These are phyloP conservation scores for Anthostomella pinea DNA, from an alignment of 2,329 filamentous ascomycete species.

Conservation along the genomic window DNA sequence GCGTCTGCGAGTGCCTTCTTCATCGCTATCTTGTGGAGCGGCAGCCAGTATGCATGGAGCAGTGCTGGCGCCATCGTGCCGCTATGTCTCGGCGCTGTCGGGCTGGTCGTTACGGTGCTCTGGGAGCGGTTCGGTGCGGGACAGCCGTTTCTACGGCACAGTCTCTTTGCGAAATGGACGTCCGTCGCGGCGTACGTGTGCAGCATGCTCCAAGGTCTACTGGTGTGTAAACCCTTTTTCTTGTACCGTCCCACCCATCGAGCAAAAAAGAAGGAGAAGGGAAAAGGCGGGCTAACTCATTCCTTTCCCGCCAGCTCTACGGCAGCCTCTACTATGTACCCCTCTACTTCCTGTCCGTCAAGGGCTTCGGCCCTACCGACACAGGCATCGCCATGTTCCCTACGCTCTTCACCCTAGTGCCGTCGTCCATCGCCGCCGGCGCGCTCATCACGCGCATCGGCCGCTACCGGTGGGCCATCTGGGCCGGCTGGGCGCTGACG, in stretches of 20 bases:
- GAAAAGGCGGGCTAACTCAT: too few species aligned
- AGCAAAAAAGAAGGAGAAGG: too few species aligned
- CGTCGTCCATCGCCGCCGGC: constrained; percentile 15
- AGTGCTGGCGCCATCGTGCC: constrained; percentile 39
- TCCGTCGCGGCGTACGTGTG: constrained; percentile 30
- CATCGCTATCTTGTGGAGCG: constrained; percentile 42
- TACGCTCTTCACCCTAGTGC: constrained; percentile 13
- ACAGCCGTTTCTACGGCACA: constrained; percentile 30
- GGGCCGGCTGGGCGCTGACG: constrained; percentile 15
- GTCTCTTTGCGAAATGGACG: constrained; percentile 27
- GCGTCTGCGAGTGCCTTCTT: constrained; percentile 39
- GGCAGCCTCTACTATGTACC: constrained; percentile 12
- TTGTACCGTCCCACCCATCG: too few species aligned
- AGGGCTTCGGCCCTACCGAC: constrained; percentile 10
- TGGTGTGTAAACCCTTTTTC: too few species aligned
- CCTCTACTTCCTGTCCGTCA: constrained; percentile 21
- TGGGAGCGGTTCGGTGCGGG: constrained; percentile 35
- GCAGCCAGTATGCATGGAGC: constrained; percentile 42
- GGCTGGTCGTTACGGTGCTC: constrained; percentile 34
- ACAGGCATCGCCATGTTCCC: constrained; percentile 20
- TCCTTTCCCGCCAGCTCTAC: too few species aligned
- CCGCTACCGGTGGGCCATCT: constrained; percentile 16
- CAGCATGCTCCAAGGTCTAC: constrained; percentile 32
- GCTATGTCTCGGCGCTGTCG: constrained; percentile 39
- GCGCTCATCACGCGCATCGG: constrained; percentile 12